These are phyloP conservation scores for Escovopsis sp. DNA, from an alignment of 2,329 filamentous ascomycete genomes.

Conservation along the genomic window DNA sequence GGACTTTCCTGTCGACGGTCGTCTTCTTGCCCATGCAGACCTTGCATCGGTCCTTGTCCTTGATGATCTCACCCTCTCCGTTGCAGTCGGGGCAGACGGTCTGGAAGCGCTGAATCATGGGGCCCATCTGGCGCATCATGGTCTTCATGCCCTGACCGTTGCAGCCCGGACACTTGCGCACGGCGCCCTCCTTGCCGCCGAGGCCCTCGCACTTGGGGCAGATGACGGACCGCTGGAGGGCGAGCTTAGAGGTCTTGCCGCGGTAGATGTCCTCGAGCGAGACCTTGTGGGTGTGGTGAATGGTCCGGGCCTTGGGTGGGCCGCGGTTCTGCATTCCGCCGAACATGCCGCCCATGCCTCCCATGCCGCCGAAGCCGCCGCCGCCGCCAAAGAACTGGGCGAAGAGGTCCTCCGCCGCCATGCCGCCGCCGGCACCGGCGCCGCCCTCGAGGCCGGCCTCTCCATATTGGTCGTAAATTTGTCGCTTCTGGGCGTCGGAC, in stretches of 20 bases:
- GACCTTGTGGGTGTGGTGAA: constrained; percentile 97
- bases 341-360: constrained; percentile 70
- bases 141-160: constrained; percentile 97
- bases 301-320: constrained; percentile 79
- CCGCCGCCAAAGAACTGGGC: constrained; percentile 95
- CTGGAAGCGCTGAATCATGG: constrained; percentile 99
- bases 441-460: constrained; percentile 91
- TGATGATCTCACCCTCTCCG: constrained; percentile 91
- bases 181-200: constrained; percentile 94
- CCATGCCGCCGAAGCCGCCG: constrained; percentile 46
- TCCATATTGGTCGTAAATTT: constrained; percentile 92
- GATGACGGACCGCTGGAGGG: constrained; percentile 92
- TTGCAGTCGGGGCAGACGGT: constrained; percentile 97
- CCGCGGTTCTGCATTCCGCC: constrained; percentile 65
- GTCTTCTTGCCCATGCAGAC: constrained; percentile 96
- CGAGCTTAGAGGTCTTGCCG: constrained; percentile 94
- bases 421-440: constrained; percentile 48
- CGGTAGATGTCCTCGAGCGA: constrained; percentile 95
- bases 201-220: constrained; percentile 88
- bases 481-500: constrained; percentile 80
- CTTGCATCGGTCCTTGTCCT: constrained; percentile 97
- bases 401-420: constrained; percentile 91
- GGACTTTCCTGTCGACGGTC: constrained; percentile 88
- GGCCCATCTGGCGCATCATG: constrained; percentile 99
- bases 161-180: constrained; percentile 81